Evolutionary conservation across 345 rosid species (phyloP).

Genomic region (Turritis glabra): DNA sequence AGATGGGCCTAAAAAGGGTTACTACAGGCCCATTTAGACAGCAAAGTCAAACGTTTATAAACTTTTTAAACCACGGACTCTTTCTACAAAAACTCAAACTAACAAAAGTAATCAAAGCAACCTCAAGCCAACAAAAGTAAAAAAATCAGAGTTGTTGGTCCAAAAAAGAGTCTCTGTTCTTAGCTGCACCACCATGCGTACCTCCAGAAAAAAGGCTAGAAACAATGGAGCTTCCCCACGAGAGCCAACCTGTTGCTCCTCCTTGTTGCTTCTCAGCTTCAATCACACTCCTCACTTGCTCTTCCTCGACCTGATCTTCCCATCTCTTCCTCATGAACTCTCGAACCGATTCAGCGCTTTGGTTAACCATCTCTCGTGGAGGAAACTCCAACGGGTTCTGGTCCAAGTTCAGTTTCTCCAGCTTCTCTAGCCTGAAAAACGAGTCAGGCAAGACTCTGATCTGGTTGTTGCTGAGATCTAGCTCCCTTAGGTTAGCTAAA

Average conservation of each 20-base stretch:
- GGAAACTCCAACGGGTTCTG: slow-evolving; percentile 80
- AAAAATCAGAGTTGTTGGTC: slow-evolving; percentile 27
- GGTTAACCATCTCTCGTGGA: slow-evolving; percentile 54
- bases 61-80: not conserved
- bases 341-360: slow-evolving; percentile 67
- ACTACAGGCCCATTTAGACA: not conserved
- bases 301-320: slow-evolving; percentile 66
- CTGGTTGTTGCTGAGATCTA: slow-evolving; percentile 96
- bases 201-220: slow-evolving; percentile 47
- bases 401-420: slow-evolving; percentile 76
- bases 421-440: slow-evolving; percentile 71
- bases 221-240: slow-evolving; percentile 72
- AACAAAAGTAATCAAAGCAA: not conserved
- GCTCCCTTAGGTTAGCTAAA: slow-evolving; percentile 69
- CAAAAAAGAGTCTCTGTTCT: slow-evolving; percentile 34
- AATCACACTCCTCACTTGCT: slow-evolving; percentile 51
- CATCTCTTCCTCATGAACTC: slow-evolving; percentile 78
- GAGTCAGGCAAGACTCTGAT: slow-evolving; percentile 72
- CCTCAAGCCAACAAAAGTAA: not conserved
- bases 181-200: slow-evolving; percentile 36
- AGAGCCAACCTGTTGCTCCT: slow-evolving; percentile 66
- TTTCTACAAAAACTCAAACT: too few species aligned
- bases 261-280: slow-evolving; percentile 59
- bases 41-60: not conserved
- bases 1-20: not conserved